A percentile compares a stretch with the other conserved stretches of the same genome.
Evolutionary conservation across 257 asterid species (phyloP).

Genomic region (Solanum rostratum): DNA sequence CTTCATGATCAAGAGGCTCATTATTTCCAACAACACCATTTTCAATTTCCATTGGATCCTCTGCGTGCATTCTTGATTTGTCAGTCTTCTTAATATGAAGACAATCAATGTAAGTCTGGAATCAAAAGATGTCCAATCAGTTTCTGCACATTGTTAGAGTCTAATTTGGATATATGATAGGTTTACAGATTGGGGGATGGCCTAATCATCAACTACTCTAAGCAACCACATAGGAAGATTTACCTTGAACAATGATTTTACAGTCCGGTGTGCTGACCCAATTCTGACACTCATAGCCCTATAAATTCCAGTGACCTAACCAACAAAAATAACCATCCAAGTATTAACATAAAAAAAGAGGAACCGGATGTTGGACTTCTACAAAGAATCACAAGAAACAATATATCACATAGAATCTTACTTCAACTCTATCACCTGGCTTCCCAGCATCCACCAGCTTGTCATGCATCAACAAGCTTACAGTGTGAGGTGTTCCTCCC

Average conservation of each 20-base stretch:
- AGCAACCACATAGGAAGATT: conserved; percentile 6
- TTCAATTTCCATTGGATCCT: conserved; percentile 74
- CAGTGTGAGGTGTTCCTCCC: conserved; percentile 99
- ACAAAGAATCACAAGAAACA: not conserved
- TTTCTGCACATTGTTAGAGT: not conserved
- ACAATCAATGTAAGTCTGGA: conserved; percentile 92
- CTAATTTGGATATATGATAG: not conserved
- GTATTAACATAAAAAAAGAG: conserved; percentile 3
- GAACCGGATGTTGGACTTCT: not conserved
- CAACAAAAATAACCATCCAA: conserved; percentile 13
- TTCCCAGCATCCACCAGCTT: conserved; percentile 91
- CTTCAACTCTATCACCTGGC: conserved; percentile 99
- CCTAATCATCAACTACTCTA: not conserved
- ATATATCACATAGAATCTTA: conserved; percentile 13
- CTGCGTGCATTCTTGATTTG: conserved; percentile 72
- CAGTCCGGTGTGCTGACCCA: conserved; percentile 95
- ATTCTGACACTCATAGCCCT: conserved; percentile 93
- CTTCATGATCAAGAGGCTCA: conserved; percentile 27
- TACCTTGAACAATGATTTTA: conserved; percentile 85
- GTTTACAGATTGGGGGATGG: not conserved
- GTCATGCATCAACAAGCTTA: conserved; percentile 96
- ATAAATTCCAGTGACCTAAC: conserved; percentile 92
- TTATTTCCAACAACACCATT: conserved; percentile 21
- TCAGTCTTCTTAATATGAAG: conserved; percentile 83
- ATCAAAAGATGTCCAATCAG: conserved; percentile 9